phyloP scores from a whole-genome alignment of 1,139 yeast genomes.

The Suhomyces bolitotheri region DNA sequence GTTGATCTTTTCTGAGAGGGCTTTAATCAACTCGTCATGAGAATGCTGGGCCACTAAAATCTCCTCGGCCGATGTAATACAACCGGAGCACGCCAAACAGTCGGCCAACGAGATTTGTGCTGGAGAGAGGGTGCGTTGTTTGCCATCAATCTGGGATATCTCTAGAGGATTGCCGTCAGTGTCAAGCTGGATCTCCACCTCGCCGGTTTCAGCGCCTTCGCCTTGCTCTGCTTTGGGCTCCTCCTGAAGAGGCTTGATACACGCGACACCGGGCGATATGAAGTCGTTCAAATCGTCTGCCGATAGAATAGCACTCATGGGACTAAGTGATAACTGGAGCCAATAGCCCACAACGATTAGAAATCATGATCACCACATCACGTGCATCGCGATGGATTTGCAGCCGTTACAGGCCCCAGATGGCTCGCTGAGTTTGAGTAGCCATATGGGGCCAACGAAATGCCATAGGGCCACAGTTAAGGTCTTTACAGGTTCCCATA shows the following conservation, averaged over 20 bases:
- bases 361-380: slow-evolving; percentile 1
- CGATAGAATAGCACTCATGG: slow-evolving; percentile 83
- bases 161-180: slow-evolving; percentile 69
- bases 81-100: slow-evolving; percentile 96
- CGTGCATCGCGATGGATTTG: slow-evolving; percentile 1
- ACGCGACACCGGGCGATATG: slow-evolving; percentile 91
- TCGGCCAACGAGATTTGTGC: slow-evolving; percentile 91
- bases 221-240: slow-evolving; percentile 18
- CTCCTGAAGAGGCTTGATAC: slow-evolving; percentile 76
- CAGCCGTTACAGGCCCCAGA: slow-evolving; percentile 1
- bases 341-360: background rate
- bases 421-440: no score
- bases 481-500: no score
- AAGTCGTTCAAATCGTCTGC: slow-evolving; percentile 93
- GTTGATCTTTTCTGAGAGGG: slow-evolving; percentile 37
- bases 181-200: slow-evolving; percentile 66
- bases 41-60: slow-evolving; percentile 89
- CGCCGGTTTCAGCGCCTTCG: slow-evolving; percentile 28
- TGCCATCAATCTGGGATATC: slow-evolving; percentile 60
- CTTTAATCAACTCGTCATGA: slow-evolving; percentile 71
- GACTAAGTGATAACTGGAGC: background rate
- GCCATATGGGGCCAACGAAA: no score
- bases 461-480: no score
- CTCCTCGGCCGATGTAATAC: slow-evolving; percentile 95
- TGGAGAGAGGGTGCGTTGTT: slow-evolving; percentile 54